Percentiles rank a stretch among this genome's conserved stretches.
Evolutionary conservation across 208 protist genomes (phyloP).

Genomic region (Willaertia magna): DNA sequence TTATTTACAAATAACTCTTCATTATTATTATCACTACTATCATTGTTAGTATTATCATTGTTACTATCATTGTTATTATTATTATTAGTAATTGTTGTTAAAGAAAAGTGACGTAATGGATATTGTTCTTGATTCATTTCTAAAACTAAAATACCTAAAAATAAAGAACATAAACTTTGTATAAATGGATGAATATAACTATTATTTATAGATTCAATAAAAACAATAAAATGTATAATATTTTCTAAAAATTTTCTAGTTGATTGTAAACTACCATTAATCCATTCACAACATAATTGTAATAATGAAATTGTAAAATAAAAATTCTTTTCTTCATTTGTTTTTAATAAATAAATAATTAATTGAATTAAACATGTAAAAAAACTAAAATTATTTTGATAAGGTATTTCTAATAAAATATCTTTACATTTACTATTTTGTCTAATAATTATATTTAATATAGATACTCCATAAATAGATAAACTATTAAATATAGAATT

Average conservation of each 20-base stretch:
- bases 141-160: no score
- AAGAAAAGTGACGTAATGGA: no score
- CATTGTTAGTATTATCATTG: no score
- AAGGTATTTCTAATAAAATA: conserved; percentile 7
- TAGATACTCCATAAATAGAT: background rate
- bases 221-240: no score
- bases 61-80: no score
- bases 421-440: conserved; percentile 2
- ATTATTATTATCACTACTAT: no score
- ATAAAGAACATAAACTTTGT: no score
- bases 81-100: no score
- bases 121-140: no score
- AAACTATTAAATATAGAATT: background rate
- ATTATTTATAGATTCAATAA: no score
- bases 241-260: background rate
- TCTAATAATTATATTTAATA: background rate
- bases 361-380: background rate
- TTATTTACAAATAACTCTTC: no score
- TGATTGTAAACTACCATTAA: background rate
- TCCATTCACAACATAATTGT: background rate
- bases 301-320: background rate
- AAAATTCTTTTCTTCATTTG: background rate
- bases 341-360: background rate
- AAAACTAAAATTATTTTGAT: background rate
- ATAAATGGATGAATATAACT: no score